A percentile compares a stretch with the other conserved stretches of the same genome.
Conservation (phyloP, 495 filamentous ascomycete genomes). For the Entonaema liquescens region DNA sequence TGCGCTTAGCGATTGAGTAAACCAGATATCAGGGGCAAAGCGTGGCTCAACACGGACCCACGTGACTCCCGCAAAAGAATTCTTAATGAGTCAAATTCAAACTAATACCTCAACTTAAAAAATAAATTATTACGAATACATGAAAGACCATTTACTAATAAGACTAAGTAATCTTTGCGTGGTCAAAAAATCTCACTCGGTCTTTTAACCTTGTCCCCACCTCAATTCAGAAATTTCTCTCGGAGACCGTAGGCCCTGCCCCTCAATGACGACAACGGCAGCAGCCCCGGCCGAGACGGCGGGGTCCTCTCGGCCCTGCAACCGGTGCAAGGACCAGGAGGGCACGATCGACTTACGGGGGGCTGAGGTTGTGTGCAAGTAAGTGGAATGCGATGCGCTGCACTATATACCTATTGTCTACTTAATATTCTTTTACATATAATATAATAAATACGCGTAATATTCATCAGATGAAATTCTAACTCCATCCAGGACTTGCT, state of each 20-base stretch:
- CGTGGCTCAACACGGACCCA: slow-evolving; percentile 17
- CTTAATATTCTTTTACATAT: no score
- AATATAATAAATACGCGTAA: neutral
- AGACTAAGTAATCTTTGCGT: neutral
- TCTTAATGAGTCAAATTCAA: slow-evolving; percentile 26
- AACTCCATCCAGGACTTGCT: slow-evolving; percentile 69
- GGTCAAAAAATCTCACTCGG: neutral
- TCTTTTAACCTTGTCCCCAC: neutral
- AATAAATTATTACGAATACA: neutral
- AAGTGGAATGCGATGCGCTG: slow-evolving; percentile 30
- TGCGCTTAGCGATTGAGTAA: neutral
- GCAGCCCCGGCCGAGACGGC: slow-evolving; percentile 20
- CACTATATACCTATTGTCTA: no score
- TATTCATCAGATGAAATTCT: no score
- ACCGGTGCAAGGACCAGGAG: slow-evolving; percentile 49
- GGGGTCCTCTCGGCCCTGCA: slow-evolving; percentile 41
- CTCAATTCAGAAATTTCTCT: neutral
- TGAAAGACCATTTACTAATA: neutral
- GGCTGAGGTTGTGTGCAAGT: slow-evolving; percentile 52
- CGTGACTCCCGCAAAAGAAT: slow-evolving; percentile 23
- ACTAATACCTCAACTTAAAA: neutral
- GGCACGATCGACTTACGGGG: slow-evolving; percentile 50
- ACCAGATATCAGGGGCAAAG: neutral
- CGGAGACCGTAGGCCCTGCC: neutral
- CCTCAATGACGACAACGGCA: slow-evolving; percentile 35